Evolutionary conservation across 2,329 filamentous ascomycete genomes (phyloP), one percentile per base, ranked within the genome.

Genomic region (Cucurbitaria berberidis): DNA sequence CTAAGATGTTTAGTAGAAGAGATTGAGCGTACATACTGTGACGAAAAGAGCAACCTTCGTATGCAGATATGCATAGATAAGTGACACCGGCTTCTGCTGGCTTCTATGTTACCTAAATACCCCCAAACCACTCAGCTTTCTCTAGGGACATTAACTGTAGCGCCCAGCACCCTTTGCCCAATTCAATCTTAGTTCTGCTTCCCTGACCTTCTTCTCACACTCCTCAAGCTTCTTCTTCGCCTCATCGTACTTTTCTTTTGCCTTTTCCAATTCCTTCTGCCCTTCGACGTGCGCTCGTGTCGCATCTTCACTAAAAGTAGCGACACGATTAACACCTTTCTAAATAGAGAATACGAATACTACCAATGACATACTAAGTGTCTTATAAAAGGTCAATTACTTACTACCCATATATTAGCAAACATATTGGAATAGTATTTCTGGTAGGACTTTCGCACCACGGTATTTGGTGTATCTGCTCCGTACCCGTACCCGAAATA

Each of bases 211-310:
- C 47, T 60, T 51, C 41, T 59, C 59, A 5, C 54, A 61, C 22
- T 62, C 56, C 13, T 59, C 56, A 16, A 57, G 54, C 32, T 62
- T 60, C 36, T 57, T 55, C 47, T 59, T 63, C 2, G 42, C 55
- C 21, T 63, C 60, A 34, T 59, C 47, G n/a, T 54, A 59, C 11
- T 59, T 53, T 30, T 54, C 55, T 16, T 51, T 57, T 15, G 54
- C 48, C 16, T 60, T 60, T n/a, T 58, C 48, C 13, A 34, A 44
- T 16, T 62, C 51, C 11, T 38, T 53, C 24, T 51, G 41, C 7
- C 60, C 60, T 26, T 56, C 50, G 15, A 59, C 48, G 26, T 63
- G 60, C 18, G 40, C 45, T 34, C 62, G 50, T 32, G 60, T 65
- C 3, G 59, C 62, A 32, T 55, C 45, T 39, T 65, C 60, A n/a